Evolutionary conservation across 2,329 filamentous ascomycete genomes (phyloP), one percentile per base, ranked within the genome.

Genomic region (Colletotrichum sojae): DNA sequence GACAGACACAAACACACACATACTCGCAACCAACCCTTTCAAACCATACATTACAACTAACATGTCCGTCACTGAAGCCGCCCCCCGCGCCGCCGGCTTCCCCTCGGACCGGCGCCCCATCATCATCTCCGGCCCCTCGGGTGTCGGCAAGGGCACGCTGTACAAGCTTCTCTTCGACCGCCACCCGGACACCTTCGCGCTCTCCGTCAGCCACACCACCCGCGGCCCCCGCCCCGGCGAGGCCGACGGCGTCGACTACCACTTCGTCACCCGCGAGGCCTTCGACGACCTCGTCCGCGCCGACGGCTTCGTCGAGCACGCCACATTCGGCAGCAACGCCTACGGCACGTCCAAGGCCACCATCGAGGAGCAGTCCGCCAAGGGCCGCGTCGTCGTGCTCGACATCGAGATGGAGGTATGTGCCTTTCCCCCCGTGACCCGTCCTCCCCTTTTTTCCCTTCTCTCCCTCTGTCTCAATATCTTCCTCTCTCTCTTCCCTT

Each of bases 361-460:
- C 31, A 94, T 97, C 71, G 88, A 91, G 79, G 89, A 93, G 76
- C 90, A 95, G 78, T 88, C 88, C 2, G 87, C 89, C 70, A 89
- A 91, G 82, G 91, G 90, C 18, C 87, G 86, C 76, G 89, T 94
- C 49, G 95, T 95, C 71, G 90, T 98, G 55, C 84, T 98, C 73
- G 95, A 98, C 79, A 98, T 98, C 78, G 95, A 98, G 86, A 97
- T 98, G 94, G 94, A 97, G 89, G 91, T 92, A 78, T 40, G 83
- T 75, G 9, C 18, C 5, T 4, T 5, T 4, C 22, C 22, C 22
- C 22, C 22, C 22, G 22, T 25, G 22, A 25, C 22, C 22, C 22
- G 22, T 25, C 4, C 22, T 25, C 22, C 5, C 4, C 22, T 25
- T 4, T 4, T 2, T 25, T 4, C 22, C 22, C 22, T 25, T 25